Evolutionary conservation across 768 basidiomycete species (phyloP).

Genomic region (Termitomyces sp.): DNA sequence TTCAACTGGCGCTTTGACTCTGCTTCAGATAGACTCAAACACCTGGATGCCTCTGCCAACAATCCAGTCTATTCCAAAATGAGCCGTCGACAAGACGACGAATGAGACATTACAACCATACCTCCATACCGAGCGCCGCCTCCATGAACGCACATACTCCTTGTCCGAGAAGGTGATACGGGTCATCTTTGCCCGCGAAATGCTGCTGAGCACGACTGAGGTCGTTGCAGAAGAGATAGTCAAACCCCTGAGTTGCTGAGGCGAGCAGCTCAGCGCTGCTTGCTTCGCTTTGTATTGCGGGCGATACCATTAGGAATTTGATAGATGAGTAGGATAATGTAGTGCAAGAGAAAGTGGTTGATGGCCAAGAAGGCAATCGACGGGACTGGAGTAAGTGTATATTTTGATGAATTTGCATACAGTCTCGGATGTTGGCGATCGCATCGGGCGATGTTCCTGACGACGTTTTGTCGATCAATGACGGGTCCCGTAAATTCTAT

Average conservation of each 20-base stretch:
- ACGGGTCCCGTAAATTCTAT: too few species aligned
- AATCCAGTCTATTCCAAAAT: slow-evolving; percentile 37
- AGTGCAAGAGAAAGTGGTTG: background rate
- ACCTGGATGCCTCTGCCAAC: slow-evolving; percentile 57
- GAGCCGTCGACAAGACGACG: background rate
- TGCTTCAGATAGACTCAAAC: slow-evolving; percentile 54
- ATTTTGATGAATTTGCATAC: background rate
- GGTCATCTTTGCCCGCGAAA: slow-evolving; percentile 48
- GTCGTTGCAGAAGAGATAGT: slow-evolving; percentile 65
- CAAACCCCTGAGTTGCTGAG: slow-evolving; percentile 51
- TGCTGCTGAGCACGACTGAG: slow-evolving; percentile 45
- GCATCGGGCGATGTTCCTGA: background rate
- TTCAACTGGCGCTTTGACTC: slow-evolving; percentile 49
- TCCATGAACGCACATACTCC: slow-evolving; percentile 73
- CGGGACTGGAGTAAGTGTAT: background rate
- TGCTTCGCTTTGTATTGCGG: background rate
- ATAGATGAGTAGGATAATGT: background rate
- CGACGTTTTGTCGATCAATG: background rate
- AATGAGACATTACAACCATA: slow-evolving; percentile 19
- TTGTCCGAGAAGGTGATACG: slow-evolving; percentile 69
- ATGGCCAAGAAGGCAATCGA: background rate
- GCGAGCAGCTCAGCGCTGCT: slow-evolving; percentile 20
- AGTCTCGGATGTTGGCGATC: background rate
- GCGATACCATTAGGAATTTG: background rate
- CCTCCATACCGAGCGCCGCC: slow-evolving; percentile 81